phyloP scores from a whole-genome alignment of 2,329 filamentous ascomycete species.

The Cordyceps tenuipes region DNA sequence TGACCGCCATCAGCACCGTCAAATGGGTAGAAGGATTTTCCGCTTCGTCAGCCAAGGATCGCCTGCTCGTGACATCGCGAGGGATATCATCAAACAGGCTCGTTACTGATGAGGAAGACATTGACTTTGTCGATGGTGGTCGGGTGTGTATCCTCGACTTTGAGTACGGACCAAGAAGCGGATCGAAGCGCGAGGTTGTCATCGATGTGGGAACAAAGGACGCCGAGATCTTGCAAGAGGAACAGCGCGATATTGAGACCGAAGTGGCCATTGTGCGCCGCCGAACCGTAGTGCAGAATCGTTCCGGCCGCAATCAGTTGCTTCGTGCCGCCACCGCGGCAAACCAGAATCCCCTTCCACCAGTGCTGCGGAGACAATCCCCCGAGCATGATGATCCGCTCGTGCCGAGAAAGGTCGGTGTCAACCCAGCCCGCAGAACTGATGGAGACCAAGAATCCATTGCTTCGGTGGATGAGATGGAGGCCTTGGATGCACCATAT shows the following conservation, averaged over 20 bases:
- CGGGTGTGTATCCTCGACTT: constrained; percentile 68
- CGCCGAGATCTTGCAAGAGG: constrained; percentile 64
- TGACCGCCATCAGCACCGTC: constrained; percentile 58
- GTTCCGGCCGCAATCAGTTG: constrained; percentile 39
- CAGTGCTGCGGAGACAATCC: constrained; percentile 21
- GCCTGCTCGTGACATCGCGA: constrained; percentile 62
- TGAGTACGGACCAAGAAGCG: constrained; percentile 51
- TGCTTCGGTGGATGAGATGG: constrained; percentile 45
- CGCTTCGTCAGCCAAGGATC: constrained; percentile 40
- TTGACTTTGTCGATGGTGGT: constrained; percentile 71
- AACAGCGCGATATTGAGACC: constrained; percentile 63
- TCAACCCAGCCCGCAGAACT: constrained; percentile 17
- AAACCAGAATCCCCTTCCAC: constrained; percentile 20
- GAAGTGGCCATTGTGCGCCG: constrained; percentile 73
- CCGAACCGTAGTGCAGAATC: constrained; percentile 59
- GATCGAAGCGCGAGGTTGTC: constrained; percentile 47
- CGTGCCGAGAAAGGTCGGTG: constrained; percentile 40
- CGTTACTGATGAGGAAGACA: constrained; percentile 59
- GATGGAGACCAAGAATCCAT: constrained; percentile 28
- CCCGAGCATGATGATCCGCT: constrained; percentile 42
- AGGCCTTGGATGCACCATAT: constrained; percentile 63
- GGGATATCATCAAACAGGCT: constrained; percentile 53
- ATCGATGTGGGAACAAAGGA: constrained; percentile 67
- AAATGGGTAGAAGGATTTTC: constrained; percentile 60
- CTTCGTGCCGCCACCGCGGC: constrained; percentile 42